Base-by-base conservation (phyloP, 257 asterid genomes). In the Penstemon newberryi region DNA sequence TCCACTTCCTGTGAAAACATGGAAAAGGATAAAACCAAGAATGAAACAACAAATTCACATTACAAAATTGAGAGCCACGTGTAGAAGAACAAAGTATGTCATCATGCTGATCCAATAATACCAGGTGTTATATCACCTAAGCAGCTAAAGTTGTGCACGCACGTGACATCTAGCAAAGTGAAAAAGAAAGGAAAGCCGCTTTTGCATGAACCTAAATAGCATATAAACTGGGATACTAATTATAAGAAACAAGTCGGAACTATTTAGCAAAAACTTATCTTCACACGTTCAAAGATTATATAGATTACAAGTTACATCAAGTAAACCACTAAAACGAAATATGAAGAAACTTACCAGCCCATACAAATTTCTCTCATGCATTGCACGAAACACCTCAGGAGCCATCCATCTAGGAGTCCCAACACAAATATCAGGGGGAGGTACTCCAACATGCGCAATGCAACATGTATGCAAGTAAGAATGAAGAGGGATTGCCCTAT, bases 331-430 rank as follows among this genome's bases (percentile, higher is more conserved):
- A 10, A 25, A 42, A 13, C 40, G 15, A 49, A 46, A 58, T 52
- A 1, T 38, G 50, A 5, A 8, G 13, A 25, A 56, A 69, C 83
- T 72, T 64, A 85, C 90, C 87, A 85, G 78, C 19, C 90, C 90
- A 78, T 85, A 85, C 49, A 75, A 8, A 47, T 45, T 73, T 46
- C 51, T 71, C 57, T 72, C 69, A 54, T 74, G 74, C 84, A 80
- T 78, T 25, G 87, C 75, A 39, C 53, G 76, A 25, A 82, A 76
- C 67, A 82, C 86, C 78, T 92, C 98, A 54, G 99, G 97, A 66
- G 99, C 96, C 96, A 94, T 94, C 99, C 99, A 94, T 54, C 96
- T 81, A 52, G 96, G 97, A 46, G 99, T 94, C 70, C 99, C 99
- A 70, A 90, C 99, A 77, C 96, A 91, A 53, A 80, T 71, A 82